phyloP scores from a whole-genome alignment of 202 grass and related monocot species.

The Zoysia matrella region DNA sequence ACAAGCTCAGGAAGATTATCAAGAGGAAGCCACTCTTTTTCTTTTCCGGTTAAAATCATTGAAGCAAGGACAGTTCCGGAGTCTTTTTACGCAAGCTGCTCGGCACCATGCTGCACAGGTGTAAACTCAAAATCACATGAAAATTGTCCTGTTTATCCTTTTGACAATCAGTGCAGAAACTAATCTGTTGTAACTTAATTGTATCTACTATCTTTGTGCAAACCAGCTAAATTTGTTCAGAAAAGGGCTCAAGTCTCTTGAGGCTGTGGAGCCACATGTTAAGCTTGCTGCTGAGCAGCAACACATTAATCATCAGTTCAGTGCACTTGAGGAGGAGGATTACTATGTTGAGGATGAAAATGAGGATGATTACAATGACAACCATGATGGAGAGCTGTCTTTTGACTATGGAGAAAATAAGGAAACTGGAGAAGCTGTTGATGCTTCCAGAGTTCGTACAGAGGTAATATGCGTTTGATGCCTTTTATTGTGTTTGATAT shows the following conservation, averaged over 20 bases:
- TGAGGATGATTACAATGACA: constrained; percentile 60
- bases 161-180: not conserved
- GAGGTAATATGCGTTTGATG: constrained; percentile 61
- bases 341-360: constrained; percentile 65
- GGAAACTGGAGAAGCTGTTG: constrained; percentile 47
- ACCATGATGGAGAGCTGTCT: constrained; percentile 68
- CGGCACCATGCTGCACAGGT: constrained; percentile 98
- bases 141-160: constrained; percentile 17
- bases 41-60: constrained; percentile 93
- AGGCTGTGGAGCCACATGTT: constrained; percentile 91
- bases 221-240: constrained; percentile 91
- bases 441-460: constrained; percentile 58
- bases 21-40: constrained; percentile 89
- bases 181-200: constrained; percentile 26
- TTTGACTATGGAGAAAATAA: constrained; percentile 85
- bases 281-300: constrained; percentile 81
- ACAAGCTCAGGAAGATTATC: constrained; percentile 93
- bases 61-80: constrained; percentile 29
- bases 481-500: constrained; percentile 15
- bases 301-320: constrained; percentile 96
- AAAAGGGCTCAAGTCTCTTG: constrained; percentile 82
- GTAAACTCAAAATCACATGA: constrained; percentile 13
- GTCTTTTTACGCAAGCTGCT: constrained; percentile 96
- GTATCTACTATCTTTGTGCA: not conserved
- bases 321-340: constrained; percentile 88